phyloP scores from a whole-genome alignment of 1,139 yeast genomes.

The Suhomyces guaymorum region DNA sequence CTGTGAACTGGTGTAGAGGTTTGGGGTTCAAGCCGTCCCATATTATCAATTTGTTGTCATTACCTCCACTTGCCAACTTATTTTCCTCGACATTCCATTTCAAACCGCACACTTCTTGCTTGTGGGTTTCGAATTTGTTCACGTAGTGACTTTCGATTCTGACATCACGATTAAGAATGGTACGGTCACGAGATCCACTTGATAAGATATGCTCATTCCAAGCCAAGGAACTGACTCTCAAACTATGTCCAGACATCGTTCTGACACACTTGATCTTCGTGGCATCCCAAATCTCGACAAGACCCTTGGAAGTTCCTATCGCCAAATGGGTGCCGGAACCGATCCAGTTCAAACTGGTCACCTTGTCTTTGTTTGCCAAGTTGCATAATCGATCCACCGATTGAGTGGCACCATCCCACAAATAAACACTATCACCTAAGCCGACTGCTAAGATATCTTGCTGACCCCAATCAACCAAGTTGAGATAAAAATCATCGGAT shows the following conservation, averaged over 20 bases:
- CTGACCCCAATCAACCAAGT: slow-evolving; percentile 94
- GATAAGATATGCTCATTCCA: slow-evolving; percentile 92
- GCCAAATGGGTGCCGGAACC: slow-evolving; percentile 94
- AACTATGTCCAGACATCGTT: slow-evolving; percentile 88
- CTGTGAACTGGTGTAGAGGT: slow-evolving; percentile 75
- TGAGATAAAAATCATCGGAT: slow-evolving; percentile 90
- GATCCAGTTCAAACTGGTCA: slow-evolving; percentile 90
- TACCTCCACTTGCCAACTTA: slow-evolving; percentile 89
- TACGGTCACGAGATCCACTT: slow-evolving; percentile 85
- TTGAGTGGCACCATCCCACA: slow-evolving; percentile 90
- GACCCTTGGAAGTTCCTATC: slow-evolving; percentile 82
- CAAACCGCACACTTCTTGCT: slow-evolving; percentile 95
- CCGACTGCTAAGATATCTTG: slow-evolving; percentile 91
- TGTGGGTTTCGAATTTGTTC: slow-evolving; percentile 69
- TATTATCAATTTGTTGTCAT: slow-evolving; percentile 79
- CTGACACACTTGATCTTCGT: slow-evolving; percentile 80
- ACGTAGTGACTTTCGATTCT: slow-evolving; percentile 82
- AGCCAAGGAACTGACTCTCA: slow-evolving; percentile 82
- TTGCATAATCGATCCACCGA: slow-evolving; percentile 81
- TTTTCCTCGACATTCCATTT: slow-evolving; percentile 91
- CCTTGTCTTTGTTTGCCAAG: slow-evolving; percentile 59
- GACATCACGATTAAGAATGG: slow-evolving; percentile 88
- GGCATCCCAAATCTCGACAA: slow-evolving; percentile 96
- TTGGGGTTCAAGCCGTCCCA: slow-evolving; percentile 80
- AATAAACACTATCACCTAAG: slow-evolving; percentile 79